A percentile compares a stretch with the other conserved stretches of the same genome.
These are phyloP conservation scores for Euphrasia confusa DNA, from an alignment of 257 asterid genomes.

Conservation along the genomic window DNA sequence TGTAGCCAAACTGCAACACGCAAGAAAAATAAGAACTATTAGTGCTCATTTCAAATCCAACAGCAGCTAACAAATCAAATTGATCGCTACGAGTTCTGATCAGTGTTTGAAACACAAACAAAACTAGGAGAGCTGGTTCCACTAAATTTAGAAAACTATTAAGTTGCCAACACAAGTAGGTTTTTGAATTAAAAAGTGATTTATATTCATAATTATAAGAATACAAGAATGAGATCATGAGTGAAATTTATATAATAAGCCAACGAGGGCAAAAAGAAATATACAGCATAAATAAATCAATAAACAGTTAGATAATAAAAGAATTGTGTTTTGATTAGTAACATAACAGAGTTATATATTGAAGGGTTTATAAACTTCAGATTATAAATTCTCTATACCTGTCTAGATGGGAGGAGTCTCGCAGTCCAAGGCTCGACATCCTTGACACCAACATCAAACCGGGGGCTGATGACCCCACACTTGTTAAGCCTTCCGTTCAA, in stretches of 20 bases:
- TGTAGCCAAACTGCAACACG: slow-evolving; percentile 32
- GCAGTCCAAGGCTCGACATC: slow-evolving; percentile 47
- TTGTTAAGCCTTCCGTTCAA: slow-evolving; percentile 39
- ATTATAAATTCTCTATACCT: slow-evolving; percentile 21
- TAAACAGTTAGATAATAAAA: background rate
- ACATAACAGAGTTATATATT: background rate
- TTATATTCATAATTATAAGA: no score
- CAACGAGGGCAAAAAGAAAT: background rate
- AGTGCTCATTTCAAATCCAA: background rate
- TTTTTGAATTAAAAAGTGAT: no score
- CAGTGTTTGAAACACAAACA: background rate
- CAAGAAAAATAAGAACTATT: background rate
- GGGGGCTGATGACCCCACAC: slow-evolving; percentile 42
- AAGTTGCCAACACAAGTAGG: no score
- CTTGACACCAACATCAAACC: slow-evolving; percentile 41
- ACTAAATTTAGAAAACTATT: background rate
- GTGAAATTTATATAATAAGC: no score
- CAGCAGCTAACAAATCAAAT: background rate
- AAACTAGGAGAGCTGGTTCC: background rate
- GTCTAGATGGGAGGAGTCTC: slow-evolving; percentile 37
- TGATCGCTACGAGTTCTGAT: background rate
- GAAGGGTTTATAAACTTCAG: background rate
- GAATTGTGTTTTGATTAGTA: background rate
- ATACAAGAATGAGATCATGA: background rate
- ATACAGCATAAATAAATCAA: background rate